Percentiles rank a stretch among this genome's conserved stretches.
Evolutionary conservation across 2,329 filamentous ascomycete species (phyloP).

Genomic region (Talaromyces sp.): DNA sequence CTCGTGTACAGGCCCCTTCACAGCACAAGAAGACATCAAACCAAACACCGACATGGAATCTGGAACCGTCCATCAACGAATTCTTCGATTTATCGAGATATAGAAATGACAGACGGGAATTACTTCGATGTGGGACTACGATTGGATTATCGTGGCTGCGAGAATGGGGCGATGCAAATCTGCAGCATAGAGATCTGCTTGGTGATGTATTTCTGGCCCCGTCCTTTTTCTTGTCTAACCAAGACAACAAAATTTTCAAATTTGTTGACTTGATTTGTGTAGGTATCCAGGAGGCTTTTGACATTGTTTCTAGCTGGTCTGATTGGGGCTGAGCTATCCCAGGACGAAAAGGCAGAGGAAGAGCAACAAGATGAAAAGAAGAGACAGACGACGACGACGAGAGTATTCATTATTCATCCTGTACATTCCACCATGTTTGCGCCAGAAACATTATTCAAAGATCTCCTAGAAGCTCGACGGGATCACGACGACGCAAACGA

Average conservation of each 20-base stretch:
- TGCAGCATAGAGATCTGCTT: conserved; percentile 22
- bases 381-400: conserved; percentile 13
- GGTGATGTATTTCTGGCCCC: conserved; percentile 23
- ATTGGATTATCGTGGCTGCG: conserved; percentile 31
- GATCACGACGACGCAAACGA: not conserved
- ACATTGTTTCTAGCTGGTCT: not conserved
- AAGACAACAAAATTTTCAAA: not conserved
- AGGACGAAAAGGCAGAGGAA: not conserved
- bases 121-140: conserved; percentile 28
- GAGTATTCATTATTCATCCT: conserved; percentile 33
- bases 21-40: not conserved
- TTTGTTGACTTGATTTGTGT: not conserved
- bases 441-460: conserved; percentile 27
- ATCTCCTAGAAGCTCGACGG: conserved; percentile 18
- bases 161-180: conserved; percentile 16
- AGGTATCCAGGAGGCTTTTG: conserved; percentile 7
- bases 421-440: conserved; percentile 26
- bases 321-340: not conserved
- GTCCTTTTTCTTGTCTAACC: not conserved
- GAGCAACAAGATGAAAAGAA: not conserved
- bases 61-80: conserved; percentile 18
- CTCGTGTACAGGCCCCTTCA: not conserved
- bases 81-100: conserved; percentile 18
- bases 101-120: conserved; percentile 12
- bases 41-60: conserved; percentile 22